Evolutionary conservation across 257 asterid genomes (phyloP).

Genomic region (Cordia subcordata): DNA sequence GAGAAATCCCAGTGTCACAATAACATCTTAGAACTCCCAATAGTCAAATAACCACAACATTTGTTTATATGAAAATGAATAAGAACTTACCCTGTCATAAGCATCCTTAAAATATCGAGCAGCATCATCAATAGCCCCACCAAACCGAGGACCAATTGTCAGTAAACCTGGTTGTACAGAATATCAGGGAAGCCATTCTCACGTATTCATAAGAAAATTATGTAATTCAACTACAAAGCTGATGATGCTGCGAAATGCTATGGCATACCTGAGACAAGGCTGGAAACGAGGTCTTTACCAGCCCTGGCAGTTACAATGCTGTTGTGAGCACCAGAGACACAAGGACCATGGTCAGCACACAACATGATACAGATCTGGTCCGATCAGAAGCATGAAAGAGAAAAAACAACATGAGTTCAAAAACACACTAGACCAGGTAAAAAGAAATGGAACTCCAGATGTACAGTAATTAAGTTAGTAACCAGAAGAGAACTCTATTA

Average conservation of each 20-base stretch:
- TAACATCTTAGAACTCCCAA: constrained; percentile 6
- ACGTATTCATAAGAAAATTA: background rate
- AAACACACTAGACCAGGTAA: constrained; percentile 6
- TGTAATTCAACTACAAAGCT: background rate
- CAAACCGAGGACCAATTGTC: constrained; percentile 98
- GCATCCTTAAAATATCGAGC: constrained; percentile 99
- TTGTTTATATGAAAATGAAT: background rate
- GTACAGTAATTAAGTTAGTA: background rate
- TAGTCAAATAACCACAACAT: background rate
- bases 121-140: constrained; percentile 99
- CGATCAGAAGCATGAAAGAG: background rate
- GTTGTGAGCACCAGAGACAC: constrained; percentile 99
- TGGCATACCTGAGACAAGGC: constrained; percentile 88
- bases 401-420: background rate
- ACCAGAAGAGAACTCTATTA: constrained; percentile 5
- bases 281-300: constrained; percentile 93
- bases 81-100: constrained; percentile 62
- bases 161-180: constrained; percentile 56
- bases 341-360: constrained; percentile 99
- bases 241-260: background rate
- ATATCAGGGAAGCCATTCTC: constrained; percentile 5
- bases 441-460: background rate
- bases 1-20: constrained; percentile 13
- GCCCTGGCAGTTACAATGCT: constrained; percentile 97
- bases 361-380: constrained; percentile 90